Evolutionary conservation across 768 basidiomycete genomes (phyloP).

Genomic region (Megacollybia marginata): DNA sequence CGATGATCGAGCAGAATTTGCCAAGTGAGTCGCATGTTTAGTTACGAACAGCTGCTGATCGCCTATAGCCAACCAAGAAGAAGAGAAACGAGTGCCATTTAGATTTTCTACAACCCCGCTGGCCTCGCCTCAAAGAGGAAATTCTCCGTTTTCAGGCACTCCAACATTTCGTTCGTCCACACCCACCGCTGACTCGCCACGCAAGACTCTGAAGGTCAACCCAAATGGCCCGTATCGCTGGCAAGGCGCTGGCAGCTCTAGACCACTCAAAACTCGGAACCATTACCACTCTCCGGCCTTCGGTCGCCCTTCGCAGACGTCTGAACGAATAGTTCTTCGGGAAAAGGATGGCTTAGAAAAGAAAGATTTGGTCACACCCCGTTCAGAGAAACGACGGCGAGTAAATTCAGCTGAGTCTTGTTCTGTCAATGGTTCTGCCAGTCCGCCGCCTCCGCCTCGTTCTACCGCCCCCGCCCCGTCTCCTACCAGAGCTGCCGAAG

Average conservation of each 20-base stretch:
- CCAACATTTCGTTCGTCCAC: conserved; percentile 13
- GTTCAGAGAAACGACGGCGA: conserved; percentile 57
- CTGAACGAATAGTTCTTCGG: conserved; percentile 28
- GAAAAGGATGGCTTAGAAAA: conserved; percentile 21
- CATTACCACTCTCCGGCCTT: conserved; percentile 72
- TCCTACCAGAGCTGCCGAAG: conserved; percentile 21
- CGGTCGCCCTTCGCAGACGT: conserved; percentile 41
- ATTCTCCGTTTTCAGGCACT: conserved; percentile 19
- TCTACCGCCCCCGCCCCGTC: conserved; percentile 27
- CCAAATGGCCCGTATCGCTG: conserved; percentile 71
- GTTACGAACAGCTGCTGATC: conserved; percentile 4
- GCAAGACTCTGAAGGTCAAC: conserved; percentile 55
- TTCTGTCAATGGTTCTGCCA: conserved; percentile 21
- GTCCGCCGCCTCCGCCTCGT: conserved; percentile 18
- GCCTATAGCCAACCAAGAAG: conserved; percentile 7
- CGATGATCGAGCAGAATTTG: conserved; percentile 45
- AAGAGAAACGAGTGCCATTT: conserved; percentile 44
- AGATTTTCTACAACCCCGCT: conserved; percentile 49
- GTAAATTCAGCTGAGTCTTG: conserved; percentile 37
- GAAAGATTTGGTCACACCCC: conserved; percentile 24
- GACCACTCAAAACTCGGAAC: conserved; percentile 41
- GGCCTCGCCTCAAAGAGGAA: conserved; percentile 31
- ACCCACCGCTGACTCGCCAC: conserved; percentile 20
- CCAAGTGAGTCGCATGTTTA: conserved; percentile 27
- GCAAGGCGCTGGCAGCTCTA: conserved; percentile 73